phyloP scores from a whole-genome alignment of 805 yeast genomes.

The Wickerhamiella slavikovae region DNA sequence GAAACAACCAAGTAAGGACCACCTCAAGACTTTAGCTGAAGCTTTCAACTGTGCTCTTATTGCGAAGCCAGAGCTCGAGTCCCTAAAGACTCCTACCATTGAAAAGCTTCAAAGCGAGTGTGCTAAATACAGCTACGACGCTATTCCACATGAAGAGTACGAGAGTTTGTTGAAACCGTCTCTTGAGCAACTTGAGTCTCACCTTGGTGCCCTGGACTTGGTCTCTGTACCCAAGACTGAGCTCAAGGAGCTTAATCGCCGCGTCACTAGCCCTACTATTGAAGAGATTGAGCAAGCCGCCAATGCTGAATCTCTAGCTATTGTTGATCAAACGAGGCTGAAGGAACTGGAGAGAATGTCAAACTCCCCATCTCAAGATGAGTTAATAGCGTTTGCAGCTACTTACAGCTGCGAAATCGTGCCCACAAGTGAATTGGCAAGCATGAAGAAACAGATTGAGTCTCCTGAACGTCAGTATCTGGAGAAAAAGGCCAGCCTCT shows the following conservation, averaged over 20 bases:
- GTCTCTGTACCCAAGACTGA: conserved; percentile 2
- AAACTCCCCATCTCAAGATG: conserved; percentile 1
- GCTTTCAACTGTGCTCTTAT: too few species aligned
- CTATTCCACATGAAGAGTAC: neutral
- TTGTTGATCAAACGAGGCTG: conserved; percentile 4
- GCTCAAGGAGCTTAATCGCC: conserved; percentile 22
- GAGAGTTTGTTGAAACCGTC: neutral
- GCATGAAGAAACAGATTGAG: conserved; percentile 4
- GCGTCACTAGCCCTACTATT: conserved; percentile 1
- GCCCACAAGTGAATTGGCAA: conserved; percentile 7
- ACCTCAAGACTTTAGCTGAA: too few species aligned
- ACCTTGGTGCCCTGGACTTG: neutral
- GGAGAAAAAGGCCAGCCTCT: neutral
- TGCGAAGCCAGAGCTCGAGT: neutral
- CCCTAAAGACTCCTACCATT: conserved; percentile 1
- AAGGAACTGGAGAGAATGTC: neutral
- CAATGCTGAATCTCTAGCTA: conserved; percentile 1
- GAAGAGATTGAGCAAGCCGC: conserved; percentile 3
- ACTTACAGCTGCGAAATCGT: conserved; percentile 5
- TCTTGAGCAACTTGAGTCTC: neutral
- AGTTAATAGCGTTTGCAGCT: conserved; percentile 2
- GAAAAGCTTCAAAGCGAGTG: too few species aligned
- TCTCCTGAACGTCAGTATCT: neutral
- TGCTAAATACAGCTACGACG: too few species aligned
- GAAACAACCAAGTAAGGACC: neutral